Base-by-base conservation (phyloP, 2,329 filamentous ascomycete species). In the Lecanicillium sp. region DNA sequence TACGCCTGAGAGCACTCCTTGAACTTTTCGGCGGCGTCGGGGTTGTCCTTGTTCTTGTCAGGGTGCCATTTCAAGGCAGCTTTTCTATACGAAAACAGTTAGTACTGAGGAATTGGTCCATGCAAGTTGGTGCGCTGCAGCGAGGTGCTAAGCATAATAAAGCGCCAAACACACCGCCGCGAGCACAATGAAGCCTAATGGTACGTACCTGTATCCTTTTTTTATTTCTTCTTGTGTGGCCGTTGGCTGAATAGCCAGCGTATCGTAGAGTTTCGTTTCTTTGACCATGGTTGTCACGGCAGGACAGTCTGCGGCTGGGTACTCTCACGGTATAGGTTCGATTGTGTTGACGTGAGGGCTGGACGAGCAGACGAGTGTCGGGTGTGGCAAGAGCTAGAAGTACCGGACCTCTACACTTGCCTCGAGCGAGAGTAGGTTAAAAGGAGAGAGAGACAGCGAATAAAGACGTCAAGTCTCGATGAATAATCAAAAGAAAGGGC, bases 1-100 rank as follows among this genome's bases (percentile, higher is more conserved):
- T 96, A 98, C 41, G 92, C 92, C 67, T 97, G 89, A 1, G 88
- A 95, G 48, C 88, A 85, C 61, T 97, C 92, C 68, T 98, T 98
- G 74, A 98, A 98, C 65, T 90, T 96, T 60, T 97, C 92, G 44
- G 79, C 72, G 8, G 90, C 87, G 37, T 79, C 68, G 20, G 88
- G 80, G 52, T 90, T 88, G 65, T 94, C 82, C 63, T 89, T 89
- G 73, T 97, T 98, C 74, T 97, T 98, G 71, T 98, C 92, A 6
- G 92, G 92, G 58, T 98, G 92, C 66, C 80, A 89, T 67, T 89
- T 94, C 59, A 97, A 66, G 39, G 90, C 90, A 40, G 81, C 76
- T 72, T 95, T 95, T 46, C 84, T 87, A 59, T 46, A 28, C n/a
- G 20, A 34, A 22, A 8, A 11, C 19, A 38, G 36, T 39, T 29